A percentile compares a stretch with the other conserved stretches of the same genome.
Conservation (phyloP, 2,329 filamentous ascomycete species). For the Alternaria metachromatica region DNA sequence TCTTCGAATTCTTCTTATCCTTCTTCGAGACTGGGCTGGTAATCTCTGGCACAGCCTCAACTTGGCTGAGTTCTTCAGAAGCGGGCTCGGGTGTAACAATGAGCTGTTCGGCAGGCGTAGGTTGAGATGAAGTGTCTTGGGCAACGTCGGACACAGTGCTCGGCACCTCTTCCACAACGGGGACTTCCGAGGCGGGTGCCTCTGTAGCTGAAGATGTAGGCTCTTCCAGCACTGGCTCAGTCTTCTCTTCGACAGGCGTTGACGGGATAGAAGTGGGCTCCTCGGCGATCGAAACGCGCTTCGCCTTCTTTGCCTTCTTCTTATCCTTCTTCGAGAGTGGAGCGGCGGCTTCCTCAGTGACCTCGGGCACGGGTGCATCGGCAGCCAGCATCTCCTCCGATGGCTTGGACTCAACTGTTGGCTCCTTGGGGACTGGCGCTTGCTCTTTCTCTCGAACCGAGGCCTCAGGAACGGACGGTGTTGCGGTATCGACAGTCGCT, state of each 20-base stretch:
- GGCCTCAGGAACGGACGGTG: not conserved
- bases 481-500: not conserved
- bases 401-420: not conserved
- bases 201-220: not conserved
- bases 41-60: not conserved
- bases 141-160: not conserved
- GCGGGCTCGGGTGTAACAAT: not conserved
- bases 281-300: constrained; percentile 19
- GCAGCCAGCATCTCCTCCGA: not conserved
- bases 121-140: not conserved
- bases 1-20: constrained; percentile 33
- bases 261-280: constrained; percentile 4
- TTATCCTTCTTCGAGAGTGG: constrained; percentile 25
- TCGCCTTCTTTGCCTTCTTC: constrained; percentile 29
- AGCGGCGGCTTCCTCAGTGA: constrained; percentile 1
- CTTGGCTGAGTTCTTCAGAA: not conserved
- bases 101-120: not conserved
- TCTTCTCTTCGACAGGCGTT: constrained; percentile 14
- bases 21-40: constrained; percentile 10
- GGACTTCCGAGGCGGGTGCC: not conserved
- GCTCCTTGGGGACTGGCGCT: not conserved
- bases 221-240: constrained; percentile 2
- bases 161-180: not conserved
- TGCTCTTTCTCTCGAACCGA: not conserved
- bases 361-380: not conserved